phyloP scores from a whole-genome alignment of 2,329 filamentous ascomycete genomes.

The Pseudocercospora eumusae region DNA sequence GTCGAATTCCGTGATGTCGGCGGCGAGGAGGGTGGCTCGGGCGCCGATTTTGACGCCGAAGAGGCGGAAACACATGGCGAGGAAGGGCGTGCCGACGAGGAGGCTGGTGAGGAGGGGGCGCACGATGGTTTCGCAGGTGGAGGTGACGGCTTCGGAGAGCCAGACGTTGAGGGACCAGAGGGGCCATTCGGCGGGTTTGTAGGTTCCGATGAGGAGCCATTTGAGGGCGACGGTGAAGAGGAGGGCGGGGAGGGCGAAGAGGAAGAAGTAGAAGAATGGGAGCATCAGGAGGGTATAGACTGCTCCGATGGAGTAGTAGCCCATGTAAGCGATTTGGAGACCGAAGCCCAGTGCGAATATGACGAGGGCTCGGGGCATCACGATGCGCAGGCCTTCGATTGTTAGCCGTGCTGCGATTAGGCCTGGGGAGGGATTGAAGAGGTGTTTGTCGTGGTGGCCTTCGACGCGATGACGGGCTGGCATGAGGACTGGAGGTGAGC shows the following conservation, averaged over 20 bases:
- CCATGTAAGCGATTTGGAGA: slow-evolving; percentile 27
- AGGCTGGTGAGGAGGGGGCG: slow-evolving; percentile 25
- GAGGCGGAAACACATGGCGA: slow-evolving; percentile 31
- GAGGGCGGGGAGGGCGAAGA: slow-evolving; percentile 31
- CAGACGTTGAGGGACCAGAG: slow-evolving; percentile 34
- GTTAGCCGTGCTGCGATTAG: slow-evolving; percentile 30
- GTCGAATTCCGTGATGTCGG: slow-evolving; percentile 32
- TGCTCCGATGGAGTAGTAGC: slow-evolving; percentile 30
- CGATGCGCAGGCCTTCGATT: slow-evolving; percentile 32
- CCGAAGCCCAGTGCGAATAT: slow-evolving; percentile 32
- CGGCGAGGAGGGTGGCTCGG: slow-evolving; percentile 26
- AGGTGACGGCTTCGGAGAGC: slow-evolving; percentile 30
- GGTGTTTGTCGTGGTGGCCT: slow-evolving; percentile 29
- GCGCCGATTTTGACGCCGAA: slow-evolving; percentile 30
- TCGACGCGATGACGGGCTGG: slow-evolving; percentile 31
- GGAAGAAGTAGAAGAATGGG: slow-evolving; percentile 31
- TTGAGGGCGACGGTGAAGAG: slow-evolving; percentile 27
- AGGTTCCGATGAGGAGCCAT: slow-evolving; percentile 31
- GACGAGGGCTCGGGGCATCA: slow-evolving; percentile 34
- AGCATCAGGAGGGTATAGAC: slow-evolving; percentile 32
- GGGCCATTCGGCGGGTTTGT: slow-evolving; percentile 32
- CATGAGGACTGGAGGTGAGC: slow-evolving; percentile 31
- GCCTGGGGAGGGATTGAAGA: slow-evolving; percentile 27
- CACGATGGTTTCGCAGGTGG: slow-evolving; percentile 29
- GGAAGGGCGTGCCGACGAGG: slow-evolving; percentile 30